Conservation (phyloP, 345 rosid genomes). For the Gossypioides kirkii region DNA sequence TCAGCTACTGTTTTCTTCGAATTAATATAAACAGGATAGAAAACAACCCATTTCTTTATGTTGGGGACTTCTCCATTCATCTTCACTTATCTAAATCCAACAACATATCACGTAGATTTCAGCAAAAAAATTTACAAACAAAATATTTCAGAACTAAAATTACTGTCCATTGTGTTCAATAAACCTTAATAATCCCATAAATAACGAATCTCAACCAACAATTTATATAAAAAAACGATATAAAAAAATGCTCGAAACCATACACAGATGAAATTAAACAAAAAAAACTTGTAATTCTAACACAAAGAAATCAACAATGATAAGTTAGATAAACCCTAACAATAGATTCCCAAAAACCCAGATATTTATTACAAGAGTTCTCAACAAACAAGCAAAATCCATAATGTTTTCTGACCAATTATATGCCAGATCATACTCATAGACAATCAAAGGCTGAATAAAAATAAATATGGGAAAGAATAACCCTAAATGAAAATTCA, state of each 20-base stretch:
- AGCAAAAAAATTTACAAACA: neutral
- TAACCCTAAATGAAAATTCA: neutral
- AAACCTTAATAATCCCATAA: neutral
- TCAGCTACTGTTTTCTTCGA: conserved; percentile 89
- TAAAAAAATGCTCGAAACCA: neutral
- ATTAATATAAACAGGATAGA: conserved; percentile 84
- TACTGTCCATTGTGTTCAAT: neutral
- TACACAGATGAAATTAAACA: neutral
- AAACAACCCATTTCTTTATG: conserved; percentile 73
- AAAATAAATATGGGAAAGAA: neutral
- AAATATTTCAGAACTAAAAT: neutral
- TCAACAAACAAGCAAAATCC: neutral
- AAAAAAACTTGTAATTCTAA: neutral
- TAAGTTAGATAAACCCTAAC: neutral
- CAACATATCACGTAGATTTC: neutral
- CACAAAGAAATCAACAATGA: neutral
- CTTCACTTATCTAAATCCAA: conserved; percentile 5
- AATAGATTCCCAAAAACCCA: neutral
- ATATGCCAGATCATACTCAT: neutral
- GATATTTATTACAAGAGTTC: too few species aligned
- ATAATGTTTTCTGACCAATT: neutral
- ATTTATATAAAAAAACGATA: neutral
- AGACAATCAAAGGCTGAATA: neutral
- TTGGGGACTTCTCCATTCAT: conserved; percentile 42
- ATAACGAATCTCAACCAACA: neutral